Evolutionary conservation across 2,329 filamentous ascomycete genomes (phyloP).

Genomic region (Claviceps sp.): DNA sequence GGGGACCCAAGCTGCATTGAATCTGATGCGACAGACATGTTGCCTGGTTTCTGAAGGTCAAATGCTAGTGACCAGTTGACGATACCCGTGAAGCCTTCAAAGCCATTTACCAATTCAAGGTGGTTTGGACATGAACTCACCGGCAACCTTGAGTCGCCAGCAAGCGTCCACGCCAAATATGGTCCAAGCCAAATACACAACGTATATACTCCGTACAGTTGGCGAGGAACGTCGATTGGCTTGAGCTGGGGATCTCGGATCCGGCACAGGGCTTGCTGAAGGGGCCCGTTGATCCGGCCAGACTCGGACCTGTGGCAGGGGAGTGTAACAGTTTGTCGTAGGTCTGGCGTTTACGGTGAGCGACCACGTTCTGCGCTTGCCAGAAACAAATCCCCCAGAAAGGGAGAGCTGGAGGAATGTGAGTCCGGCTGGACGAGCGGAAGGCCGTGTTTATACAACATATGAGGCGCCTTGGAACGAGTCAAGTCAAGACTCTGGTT

Average conservation of each 20-base stretch:
- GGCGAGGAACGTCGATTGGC: background rate
- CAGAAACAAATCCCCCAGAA: slow-evolving; percentile 9
- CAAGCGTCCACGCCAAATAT: background rate
- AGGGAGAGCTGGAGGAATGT: slow-evolving; percentile 7
- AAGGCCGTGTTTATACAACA: slow-evolving; percentile 14
- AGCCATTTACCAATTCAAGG: slow-evolving; percentile 16
- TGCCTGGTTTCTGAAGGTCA: slow-evolving; percentile 28
- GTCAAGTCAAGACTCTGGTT: slow-evolving; percentile 1
- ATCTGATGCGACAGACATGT: slow-evolving; percentile 43
- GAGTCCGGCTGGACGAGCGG: slow-evolving; percentile 13
- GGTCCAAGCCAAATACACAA: background rate
- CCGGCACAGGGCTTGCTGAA: slow-evolving; percentile 6
- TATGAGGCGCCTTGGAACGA: slow-evolving; percentile 16
- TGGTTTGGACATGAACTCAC: background rate
- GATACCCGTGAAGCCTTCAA: slow-evolving; percentile 44
- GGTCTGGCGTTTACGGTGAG: slow-evolving; percentile 2
- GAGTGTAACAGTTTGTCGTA: background rate
- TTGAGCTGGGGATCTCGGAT: slow-evolving; percentile 10
- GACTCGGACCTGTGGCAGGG: background rate
- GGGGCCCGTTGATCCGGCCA: background rate
- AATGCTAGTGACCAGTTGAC: slow-evolving; percentile 38
- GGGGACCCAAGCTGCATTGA: slow-evolving; percentile 34
- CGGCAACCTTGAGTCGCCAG: background rate
- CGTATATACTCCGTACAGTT: background rate
- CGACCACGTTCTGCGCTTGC: slow-evolving; percentile 2